A percentile compares a stretch with the other conserved stretches of the same genome.
Conservation (phyloP, 192 early-diverging fungal genomes). For the Umbelopsis vinacea region DNA sequence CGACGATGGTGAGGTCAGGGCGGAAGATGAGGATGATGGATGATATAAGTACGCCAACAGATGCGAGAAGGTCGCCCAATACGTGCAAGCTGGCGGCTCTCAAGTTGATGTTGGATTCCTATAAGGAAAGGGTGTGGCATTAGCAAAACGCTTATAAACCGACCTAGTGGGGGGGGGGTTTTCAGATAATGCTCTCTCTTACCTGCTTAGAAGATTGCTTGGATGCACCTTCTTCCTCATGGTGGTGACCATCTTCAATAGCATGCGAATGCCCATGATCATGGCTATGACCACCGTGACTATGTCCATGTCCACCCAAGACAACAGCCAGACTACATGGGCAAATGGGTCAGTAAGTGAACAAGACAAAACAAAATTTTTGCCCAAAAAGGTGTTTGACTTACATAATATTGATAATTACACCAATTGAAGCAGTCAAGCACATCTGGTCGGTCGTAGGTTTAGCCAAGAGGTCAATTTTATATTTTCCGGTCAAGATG, state of each 20-base stretch:
- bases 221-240: conserved; percentile 34
- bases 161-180: no score
- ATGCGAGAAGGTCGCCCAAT: conserved; percentile 79
- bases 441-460: conserved; percentile 54
- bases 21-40: conserved; percentile 67
- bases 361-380: background rate
- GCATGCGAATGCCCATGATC: conserved; percentile 26
- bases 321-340: conserved; percentile 54
- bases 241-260: conserved; percentile 35
- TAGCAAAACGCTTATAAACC: no score
- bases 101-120: conserved; percentile 66
- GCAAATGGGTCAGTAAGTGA: background rate
- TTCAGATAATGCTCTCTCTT: no score
- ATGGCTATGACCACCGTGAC: conserved; percentile 49
- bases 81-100: conserved; percentile 80
- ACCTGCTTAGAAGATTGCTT: conserved; percentile 38
- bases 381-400: conserved; percentile 32
- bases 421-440: conserved; percentile 70
- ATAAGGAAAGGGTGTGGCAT: background rate
- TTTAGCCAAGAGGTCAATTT: background rate
- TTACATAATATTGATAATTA: conserved; percentile 75
- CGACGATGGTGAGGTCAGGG: conserved; percentile 64
- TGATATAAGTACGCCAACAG: conserved; percentile 81
- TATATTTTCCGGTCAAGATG: background rate
- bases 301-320: conserved; percentile 58